Conservation (phyloP, 305 asterid genomes). For the Plantago rigida region DNA sequence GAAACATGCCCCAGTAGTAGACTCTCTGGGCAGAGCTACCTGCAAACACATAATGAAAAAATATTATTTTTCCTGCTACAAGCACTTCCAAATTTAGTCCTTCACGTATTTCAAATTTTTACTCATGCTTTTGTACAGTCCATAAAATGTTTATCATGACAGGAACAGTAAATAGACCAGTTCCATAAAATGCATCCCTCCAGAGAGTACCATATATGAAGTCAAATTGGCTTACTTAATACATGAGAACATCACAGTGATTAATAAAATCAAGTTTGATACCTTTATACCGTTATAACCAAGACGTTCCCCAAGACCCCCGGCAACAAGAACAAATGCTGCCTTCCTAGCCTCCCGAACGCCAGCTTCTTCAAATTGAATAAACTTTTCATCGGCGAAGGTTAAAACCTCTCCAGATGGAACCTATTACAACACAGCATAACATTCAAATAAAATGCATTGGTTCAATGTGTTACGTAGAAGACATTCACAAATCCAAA, state of each 20-base stretch:
- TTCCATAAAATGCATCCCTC: constrained; percentile 4
- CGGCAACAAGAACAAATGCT: constrained; percentile 97
- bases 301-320: constrained; percentile 99
- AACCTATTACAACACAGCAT: constrained; percentile 44
- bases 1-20: constrained; percentile 78
- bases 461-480: background rate
- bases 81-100: constrained; percentile 15
- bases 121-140: constrained; percentile 5
- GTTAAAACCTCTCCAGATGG: constrained; percentile 87
- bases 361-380: constrained; percentile 72
- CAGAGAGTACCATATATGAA: constrained; percentile 2
- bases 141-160: constrained; percentile 13
- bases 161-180: constrained; percentile 13
- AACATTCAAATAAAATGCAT: constrained; percentile 14
- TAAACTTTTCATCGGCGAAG: constrained; percentile 60
- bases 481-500: too few relatives aligned
- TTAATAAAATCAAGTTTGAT: constrained; percentile 1
- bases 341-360: constrained; percentile 77
- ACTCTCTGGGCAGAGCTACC: constrained; percentile 90
- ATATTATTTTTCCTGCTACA: constrained; percentile 24
- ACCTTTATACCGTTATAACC: constrained; percentile 98
- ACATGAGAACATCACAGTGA: constrained; percentile 4
- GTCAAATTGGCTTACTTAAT: background rate
- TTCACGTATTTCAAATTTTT: background rate
- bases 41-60: constrained; percentile 31